Evolutionary conservation across 2,329 filamentous ascomycete genomes (phyloP), one percentile per base, ranked within the genome.

Genomic region (Cadophora sp.): DNA sequence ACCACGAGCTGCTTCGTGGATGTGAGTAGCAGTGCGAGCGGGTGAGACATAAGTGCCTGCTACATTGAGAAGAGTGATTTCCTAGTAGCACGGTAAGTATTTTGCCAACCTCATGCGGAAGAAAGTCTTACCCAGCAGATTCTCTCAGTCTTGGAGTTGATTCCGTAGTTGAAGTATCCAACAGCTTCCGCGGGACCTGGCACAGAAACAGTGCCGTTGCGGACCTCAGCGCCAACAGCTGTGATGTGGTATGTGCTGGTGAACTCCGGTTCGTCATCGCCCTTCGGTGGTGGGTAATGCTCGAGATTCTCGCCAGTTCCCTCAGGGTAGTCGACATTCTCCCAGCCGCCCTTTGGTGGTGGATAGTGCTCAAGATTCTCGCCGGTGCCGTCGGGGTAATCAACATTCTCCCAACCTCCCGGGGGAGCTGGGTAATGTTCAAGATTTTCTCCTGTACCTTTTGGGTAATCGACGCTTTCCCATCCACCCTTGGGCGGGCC

Each of bases 21-120:
- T 79, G 73, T 86, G 83, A 4, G 84, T 85, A 56, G 83, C 82
- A 7, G 83, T 85, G 5, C 73, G 66, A 27, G 84, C 83, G 0
- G 80, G 77, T 1, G 82, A 84, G 60, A 76, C 72, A 73, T 85
- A 85, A 4, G 78, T 74, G 63, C 83, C 83, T 11, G 77, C 77
- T 50, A 85, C 81, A 70, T 79, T 79, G 64, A 78, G 76, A 46
- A 86, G 79, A n/a, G 79, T 82, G 74, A 85, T 86, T 76, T 84
- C 81, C 78, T 79, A 51, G 50, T 40, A 24, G 26, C 46, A 22
- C 40, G 26, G 37, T 58, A 50, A 65, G n/a, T 51, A 12, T 43
- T 14, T 37, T 34, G 26, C 22, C 31, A 9, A 24, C 3, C 16
- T 14, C 0, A 24, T 48, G 9, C 9, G 8, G 3, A 37, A 7